phyloP scores from a whole-genome alignment of 2,329 filamentous ascomycete species.

The Colletotrichum liaoningense region DNA sequence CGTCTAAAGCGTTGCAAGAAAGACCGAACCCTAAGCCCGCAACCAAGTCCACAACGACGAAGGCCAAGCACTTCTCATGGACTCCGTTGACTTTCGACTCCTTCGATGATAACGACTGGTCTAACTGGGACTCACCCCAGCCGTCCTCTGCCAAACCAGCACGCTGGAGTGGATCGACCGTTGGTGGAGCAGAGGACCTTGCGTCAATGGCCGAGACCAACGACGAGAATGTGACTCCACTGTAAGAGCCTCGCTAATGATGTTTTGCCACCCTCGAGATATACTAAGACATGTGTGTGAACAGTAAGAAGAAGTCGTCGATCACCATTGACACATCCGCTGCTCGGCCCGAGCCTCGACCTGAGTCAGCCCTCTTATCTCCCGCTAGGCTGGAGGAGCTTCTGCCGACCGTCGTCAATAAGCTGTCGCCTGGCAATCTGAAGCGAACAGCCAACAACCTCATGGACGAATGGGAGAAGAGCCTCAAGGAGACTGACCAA shows the following conservation, averaged over 20 bases:
- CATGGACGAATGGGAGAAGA: slow-evolving; percentile 93
- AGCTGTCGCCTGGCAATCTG: slow-evolving; percentile 79
- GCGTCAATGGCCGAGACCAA: slow-evolving; percentile 58
- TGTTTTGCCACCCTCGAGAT: not conserved
- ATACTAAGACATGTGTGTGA: slow-evolving; percentile 32
- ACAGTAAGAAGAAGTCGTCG: slow-evolving; percentile 48
- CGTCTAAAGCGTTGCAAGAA: slow-evolving; percentile 40
- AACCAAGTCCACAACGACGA: slow-evolving; percentile 48
- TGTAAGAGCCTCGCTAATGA: slow-evolving; percentile 54
- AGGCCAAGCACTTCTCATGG: slow-evolving; percentile 69
- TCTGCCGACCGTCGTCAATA: slow-evolving; percentile 77
- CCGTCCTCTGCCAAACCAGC: slow-evolving; percentile 64
- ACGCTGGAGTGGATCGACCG: slow-evolving; percentile 73
- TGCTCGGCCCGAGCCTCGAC: slow-evolving; percentile 9
- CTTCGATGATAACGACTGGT: slow-evolving; percentile 72
- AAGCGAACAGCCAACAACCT: slow-evolving; percentile 86
- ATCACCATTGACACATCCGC: slow-evolving; percentile 42
- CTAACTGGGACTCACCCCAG: slow-evolving; percentile 70
- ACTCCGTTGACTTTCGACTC: slow-evolving; percentile 67
- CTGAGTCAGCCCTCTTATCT: slow-evolving; percentile 40
- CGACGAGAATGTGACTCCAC: slow-evolving; percentile 57
- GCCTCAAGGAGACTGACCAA: slow-evolving; percentile 52
- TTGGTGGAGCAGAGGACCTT: slow-evolving; percentile 56
- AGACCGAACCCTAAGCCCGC: slow-evolving; percentile 46
- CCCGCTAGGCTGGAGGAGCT: slow-evolving; percentile 64